A percentile compares a stretch with the other conserved stretches of the same genome.
Conservation (phyloP, 441 rosid species). For the Caryocar brasiliense region DNA sequence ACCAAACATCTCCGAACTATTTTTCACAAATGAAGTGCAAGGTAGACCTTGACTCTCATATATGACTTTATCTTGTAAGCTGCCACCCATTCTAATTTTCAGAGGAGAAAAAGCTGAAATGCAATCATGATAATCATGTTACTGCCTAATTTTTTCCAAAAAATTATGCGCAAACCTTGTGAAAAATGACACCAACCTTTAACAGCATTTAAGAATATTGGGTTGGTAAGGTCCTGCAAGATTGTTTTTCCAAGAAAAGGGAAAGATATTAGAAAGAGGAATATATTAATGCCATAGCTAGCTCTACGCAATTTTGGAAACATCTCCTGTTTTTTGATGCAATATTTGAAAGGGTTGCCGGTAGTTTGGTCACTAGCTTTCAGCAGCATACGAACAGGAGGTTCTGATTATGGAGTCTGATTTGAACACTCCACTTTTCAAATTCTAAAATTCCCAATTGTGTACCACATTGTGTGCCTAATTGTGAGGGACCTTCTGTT, state of each 20-base stretch:
- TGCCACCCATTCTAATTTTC: slow-evolving; percentile 27
- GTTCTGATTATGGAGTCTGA: too few relatives aligned
- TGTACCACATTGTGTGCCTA: too few relatives aligned
- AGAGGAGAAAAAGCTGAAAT: slow-evolving; percentile 25
- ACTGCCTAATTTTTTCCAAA: background rate
- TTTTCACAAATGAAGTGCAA: slow-evolving; percentile 15
- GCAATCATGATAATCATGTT: background rate
- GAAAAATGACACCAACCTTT: slow-evolving; percentile 9
- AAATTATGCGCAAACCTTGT: background rate
- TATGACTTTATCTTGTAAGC: slow-evolving; percentile 19
- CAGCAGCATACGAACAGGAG: too few relatives aligned
- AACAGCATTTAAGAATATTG: slow-evolving; percentile 19
- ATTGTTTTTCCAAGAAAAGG: too few relatives aligned
- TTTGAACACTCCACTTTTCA: too few relatives aligned
- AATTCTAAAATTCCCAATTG: too few relatives aligned
- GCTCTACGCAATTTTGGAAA: too few relatives aligned
- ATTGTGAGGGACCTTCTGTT: too few relatives aligned
- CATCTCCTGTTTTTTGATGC: too few relatives aligned
- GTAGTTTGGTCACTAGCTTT: too few relatives aligned
- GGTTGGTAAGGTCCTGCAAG: slow-evolving; percentile 21
- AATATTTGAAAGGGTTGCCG: too few relatives aligned
- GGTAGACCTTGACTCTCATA: slow-evolving; percentile 12
- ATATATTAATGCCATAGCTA: too few relatives aligned
- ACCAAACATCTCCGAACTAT: slow-evolving; percentile 16
- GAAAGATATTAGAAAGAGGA: background rate